phyloP scores from a whole-genome alignment of 306 rosid species.

The Cucurbita ficifolia region DNA sequence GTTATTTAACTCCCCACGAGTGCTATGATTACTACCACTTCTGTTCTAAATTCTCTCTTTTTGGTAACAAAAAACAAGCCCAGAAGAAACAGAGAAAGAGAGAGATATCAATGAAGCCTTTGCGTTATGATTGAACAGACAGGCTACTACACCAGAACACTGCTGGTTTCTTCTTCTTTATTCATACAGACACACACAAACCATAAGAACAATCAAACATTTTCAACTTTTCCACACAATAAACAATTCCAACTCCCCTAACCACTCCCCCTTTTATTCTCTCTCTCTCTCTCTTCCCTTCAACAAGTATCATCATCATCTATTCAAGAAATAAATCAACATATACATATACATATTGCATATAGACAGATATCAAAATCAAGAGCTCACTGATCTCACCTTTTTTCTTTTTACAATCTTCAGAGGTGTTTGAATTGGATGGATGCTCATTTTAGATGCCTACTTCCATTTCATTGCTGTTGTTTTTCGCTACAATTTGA shows the following conservation, averaged over 20 bases:
- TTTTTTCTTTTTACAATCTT: background rate
- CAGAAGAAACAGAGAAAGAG: background rate
- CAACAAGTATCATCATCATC: conserved; percentile 6
- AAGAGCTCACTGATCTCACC: background rate
- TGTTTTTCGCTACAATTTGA: conserved; percentile 14
- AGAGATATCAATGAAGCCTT: conserved; percentile 5
- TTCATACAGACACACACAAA: conserved; percentile 18
- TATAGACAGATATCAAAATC: background rate
- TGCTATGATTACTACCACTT: conserved; percentile 12
- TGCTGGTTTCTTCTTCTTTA: conserved; percentile 5
- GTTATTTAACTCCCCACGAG: conserved; percentile 10
- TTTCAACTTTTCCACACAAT: conserved; percentile 30
- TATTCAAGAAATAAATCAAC: conserved; percentile 3
- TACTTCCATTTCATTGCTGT: conserved; percentile 20
- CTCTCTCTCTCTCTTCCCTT: conserved; percentile 6
- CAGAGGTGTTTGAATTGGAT: background rate
- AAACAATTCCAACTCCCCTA: conserved; percentile 5
- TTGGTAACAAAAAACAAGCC: background rate
- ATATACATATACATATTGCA: conserved; percentile 8
- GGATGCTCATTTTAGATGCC: conserved; percentile 14
- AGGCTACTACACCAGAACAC: background rate
- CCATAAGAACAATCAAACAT: conserved; percentile 16
- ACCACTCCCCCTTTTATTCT: conserved; percentile 13
- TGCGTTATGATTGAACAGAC: background rate
- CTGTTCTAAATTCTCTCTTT: background rate